These are phyloP conservation scores for Cudoniella acicularis DNA, from an alignment of 495 filamentous ascomycete genomes.

Conservation along the genomic window DNA sequence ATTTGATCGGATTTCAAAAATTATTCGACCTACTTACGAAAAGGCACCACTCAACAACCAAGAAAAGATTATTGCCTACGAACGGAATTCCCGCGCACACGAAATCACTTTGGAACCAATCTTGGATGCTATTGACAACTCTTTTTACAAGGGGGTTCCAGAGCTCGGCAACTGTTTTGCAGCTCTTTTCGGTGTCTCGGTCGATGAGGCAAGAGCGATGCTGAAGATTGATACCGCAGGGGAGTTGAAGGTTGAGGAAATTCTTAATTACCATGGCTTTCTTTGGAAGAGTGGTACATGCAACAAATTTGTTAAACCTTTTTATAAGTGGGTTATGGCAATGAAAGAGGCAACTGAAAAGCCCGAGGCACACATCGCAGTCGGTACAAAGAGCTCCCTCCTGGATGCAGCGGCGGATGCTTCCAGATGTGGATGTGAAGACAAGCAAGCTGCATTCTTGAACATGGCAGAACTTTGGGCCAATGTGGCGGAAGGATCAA, in stretches of 20 bases:
- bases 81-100: background rate
- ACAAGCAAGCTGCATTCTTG: background rate
- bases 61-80: background rate
- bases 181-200: background rate
- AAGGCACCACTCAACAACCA: background rate
- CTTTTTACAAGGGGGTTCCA: background rate
- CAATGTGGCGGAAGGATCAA: background rate
- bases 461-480: background rate
- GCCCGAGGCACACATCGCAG: background rate
- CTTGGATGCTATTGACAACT: background rate
- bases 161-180: background rate
- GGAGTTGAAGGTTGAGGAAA: background rate
- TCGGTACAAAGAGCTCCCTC: background rate
- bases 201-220: background rate
- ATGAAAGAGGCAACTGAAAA: background rate
- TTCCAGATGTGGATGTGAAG: background rate
- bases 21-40: background rate
- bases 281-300: background rate
- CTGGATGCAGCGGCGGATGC: background rate
- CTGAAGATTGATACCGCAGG: background rate
- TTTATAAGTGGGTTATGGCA: background rate
- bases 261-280: background rate
- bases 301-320: background rate
- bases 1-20: background rate
- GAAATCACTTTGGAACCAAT: background rate